Evolutionary conservation across 2,329 filamentous ascomycete species (phyloP), one percentile per base, ranked within the genome.

Genomic region (Pezizomycotina sp.): DNA sequence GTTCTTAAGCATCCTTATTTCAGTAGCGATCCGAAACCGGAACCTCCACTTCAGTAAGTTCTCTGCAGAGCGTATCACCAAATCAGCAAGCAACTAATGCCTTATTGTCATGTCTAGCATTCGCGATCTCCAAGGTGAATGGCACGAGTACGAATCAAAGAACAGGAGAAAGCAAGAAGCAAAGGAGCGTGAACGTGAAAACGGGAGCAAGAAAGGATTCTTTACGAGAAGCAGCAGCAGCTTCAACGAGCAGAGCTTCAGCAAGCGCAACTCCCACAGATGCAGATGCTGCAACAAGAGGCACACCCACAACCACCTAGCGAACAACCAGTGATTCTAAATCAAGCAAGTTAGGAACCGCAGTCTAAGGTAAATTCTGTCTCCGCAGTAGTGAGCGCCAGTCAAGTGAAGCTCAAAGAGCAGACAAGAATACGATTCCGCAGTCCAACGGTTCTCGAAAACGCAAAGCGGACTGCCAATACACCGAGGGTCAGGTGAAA

Each of bases 141-240:
- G 89, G 89, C 89, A 98, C 55, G 89, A 98, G 55, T 92, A 95
- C 52, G 89, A 98, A 60, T 92, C 82, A 37, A 98, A 98, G 60
- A 84, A 83, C 10, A 65, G 92, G 16, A 69, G 89, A 24, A 20
- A 48, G 43, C 21, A 47, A 45, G 27, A 43, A 48, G 27, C 47
- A 46, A 89, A 89, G 49, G 84, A 93, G 56, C 86, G 83, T 50
- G 81, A 89, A 56, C 70, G 71, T 36, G 59, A 61, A 38, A 70
- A 75, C 42, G 64, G 66, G 45, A 69, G 73, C 50, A 34, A 56
- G 52, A 34, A 24, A 24, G n/a, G n/a, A n/a, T n/a, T n/a, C n/a
- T n/a, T n/a, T n/a, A n/a, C n/a, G n/a, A 55, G 53, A 48, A 50
- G 37, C 60, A 62, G 41, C 54, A 59, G 20, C 56, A 59, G 43